Evolutionary conservation across 495 filamentous ascomycete genomes (phyloP).

Genomic region (Filosporella fistucella): DNA sequence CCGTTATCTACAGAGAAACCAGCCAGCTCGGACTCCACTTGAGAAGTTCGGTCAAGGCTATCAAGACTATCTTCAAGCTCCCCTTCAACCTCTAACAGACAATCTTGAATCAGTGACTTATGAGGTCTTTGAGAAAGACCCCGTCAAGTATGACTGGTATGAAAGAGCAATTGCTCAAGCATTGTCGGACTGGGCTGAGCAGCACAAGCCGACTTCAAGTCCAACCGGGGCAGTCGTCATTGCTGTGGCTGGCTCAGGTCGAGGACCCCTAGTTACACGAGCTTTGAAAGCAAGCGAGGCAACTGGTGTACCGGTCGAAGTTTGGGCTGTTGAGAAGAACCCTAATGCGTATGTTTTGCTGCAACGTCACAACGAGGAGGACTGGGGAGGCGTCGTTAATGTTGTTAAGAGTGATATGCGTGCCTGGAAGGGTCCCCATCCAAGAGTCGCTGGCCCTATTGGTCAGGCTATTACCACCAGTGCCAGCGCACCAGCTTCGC

Average conservation of each 20-base stretch:
- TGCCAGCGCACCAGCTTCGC: constrained; percentile 1
- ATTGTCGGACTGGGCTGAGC: constrained; percentile 70
- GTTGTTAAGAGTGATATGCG: constrained; percentile 97
- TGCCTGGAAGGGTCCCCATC: constrained; percentile 76
- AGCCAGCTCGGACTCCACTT: constrained; percentile 54
- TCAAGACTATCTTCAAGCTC: constrained; percentile 93
- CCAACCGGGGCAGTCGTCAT: constrained; percentile 70
- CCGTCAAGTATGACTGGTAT: constrained; percentile 96
- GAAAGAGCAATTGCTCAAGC: constrained; percentile 78
- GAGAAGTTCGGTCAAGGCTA: constrained; percentile 73
- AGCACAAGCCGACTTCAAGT: constrained; percentile 68
- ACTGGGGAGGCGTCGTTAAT: constrained; percentile 71
- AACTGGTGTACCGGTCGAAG: constrained; percentile 71
- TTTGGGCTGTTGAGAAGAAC: constrained; percentile 97
- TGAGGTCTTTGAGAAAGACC: constrained; percentile 97
- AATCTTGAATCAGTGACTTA: constrained; percentile 97
- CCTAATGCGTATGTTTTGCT: constrained; percentile 94
- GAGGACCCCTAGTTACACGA: constrained; percentile 85
- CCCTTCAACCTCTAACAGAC: constrained; percentile 89
- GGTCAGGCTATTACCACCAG: constrained; percentile 15
- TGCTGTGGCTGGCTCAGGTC: constrained; percentile 88
- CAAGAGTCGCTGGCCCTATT: constrained; percentile 14
- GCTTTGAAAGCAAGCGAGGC: constrained; percentile 71
- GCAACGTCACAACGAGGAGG: constrained; percentile 72
- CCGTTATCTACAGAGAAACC: constrained; percentile 75